phyloP scores from a whole-genome alignment of 164 flowering plant species.

The Nymphaea colorata region DNA sequence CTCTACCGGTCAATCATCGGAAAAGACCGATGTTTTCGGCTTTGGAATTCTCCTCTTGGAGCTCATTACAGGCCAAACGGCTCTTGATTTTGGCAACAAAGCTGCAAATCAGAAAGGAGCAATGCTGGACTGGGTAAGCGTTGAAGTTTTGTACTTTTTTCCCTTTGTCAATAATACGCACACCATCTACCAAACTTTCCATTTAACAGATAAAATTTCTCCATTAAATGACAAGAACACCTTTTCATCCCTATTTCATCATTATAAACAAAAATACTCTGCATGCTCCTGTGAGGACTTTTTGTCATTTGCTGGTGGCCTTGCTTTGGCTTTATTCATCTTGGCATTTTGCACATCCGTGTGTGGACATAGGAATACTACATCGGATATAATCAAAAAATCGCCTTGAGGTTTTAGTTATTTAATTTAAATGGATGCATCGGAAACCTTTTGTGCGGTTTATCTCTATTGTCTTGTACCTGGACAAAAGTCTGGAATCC shows the following conservation, averaged over 20 bases:
- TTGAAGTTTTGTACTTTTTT: neutral
- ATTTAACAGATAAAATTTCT: neutral
- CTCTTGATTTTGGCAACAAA: slow-evolving; percentile 69
- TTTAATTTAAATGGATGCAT: neutral
- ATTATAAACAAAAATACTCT: neutral
- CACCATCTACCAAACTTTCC: neutral
- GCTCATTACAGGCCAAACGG: slow-evolving; percentile 84
- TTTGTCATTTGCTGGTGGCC: neutral
- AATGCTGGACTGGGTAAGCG: slow-evolving; percentile 81
- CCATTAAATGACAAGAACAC: neutral
- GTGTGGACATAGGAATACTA: neutral
- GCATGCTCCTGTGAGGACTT: neutral
- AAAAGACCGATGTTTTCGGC: slow-evolving; percentile 90
- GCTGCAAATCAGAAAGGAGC: slow-evolving; percentile 77
- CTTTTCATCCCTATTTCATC: neutral
- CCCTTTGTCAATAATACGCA: neutral
- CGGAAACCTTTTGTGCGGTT: neutral
- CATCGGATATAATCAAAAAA: neutral
- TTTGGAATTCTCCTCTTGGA: slow-evolving; percentile 82
- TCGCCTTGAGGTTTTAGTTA: neutral
- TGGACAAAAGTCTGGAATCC: neutral
- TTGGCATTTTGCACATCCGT: neutral
- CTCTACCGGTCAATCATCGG: slow-evolving; percentile 92
- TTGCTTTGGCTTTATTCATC: neutral
- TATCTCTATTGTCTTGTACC: neutral